These are phyloP conservation scores for Mycena sp. DNA, from an alignment of 1,284 basidiomycete genomes.

Conservation along the genomic window DNA sequence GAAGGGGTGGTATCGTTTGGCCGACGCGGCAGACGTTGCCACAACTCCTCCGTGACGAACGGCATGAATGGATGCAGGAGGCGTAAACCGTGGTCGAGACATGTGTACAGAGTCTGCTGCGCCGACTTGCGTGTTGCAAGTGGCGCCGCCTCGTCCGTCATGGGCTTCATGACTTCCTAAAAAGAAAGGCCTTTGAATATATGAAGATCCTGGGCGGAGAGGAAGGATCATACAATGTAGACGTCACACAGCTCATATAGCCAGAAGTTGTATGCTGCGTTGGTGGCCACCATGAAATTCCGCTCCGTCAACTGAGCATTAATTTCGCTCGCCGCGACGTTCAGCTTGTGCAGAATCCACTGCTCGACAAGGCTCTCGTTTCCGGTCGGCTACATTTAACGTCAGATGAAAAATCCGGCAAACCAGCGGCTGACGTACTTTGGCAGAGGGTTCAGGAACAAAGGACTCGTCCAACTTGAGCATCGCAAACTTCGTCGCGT, in stretches of 20 bases:
- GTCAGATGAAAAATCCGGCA: conserved; percentile 20
- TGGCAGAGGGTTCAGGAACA: conserved; percentile 73
- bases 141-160: conserved; percentile 84
- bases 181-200: conserved; percentile 11
- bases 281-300: conserved; percentile 95
- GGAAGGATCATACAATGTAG: conserved; percentile 78
- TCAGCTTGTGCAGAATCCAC: conserved; percentile 97
- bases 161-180: conserved; percentile 97
- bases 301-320: conserved; percentile 83
- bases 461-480: conserved; percentile 90
- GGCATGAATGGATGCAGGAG: conserved; percentile 99
- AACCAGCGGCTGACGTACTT: conserved; percentile 56
- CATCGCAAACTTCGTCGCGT: conserved; percentile 99
- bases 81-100: conserved; percentile 89
- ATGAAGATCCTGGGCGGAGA: too few species aligned
- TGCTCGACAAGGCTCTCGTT: conserved; percentile 92
- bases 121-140: conserved; percentile 77
- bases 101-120: conserved; percentile 96
- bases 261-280: conserved; percentile 94
- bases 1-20: conserved; percentile 85
- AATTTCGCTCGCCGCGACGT: conserved; percentile 81
- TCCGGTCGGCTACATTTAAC: conserved; percentile 74
- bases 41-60: conserved; percentile 97
- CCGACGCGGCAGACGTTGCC: conserved; percentile 94
- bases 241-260: conserved; percentile 98